Base-by-base conservation (phyloP, 2,329 filamentous ascomycete genomes). In the Exophiala sp. region DNA sequence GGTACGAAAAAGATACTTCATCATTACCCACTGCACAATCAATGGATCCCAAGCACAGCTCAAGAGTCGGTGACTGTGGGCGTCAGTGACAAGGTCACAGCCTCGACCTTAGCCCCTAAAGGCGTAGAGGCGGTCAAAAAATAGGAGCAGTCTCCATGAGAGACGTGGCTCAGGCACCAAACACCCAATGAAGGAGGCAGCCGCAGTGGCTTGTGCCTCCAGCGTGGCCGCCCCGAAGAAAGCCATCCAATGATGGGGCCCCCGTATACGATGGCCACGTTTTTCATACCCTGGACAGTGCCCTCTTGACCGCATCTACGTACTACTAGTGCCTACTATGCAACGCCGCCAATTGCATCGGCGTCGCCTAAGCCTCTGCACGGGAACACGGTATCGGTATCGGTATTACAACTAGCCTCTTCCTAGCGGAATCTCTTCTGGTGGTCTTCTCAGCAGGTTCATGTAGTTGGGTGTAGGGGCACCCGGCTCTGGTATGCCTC, bases 301-400 rank as follows among this genome's bases (percentile, higher is more conserved):
- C 44, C 35, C 29, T 7, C 3, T 42, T 44, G 51, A 57, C 54
- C 54, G 54, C 48, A 54, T 54, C 54, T 52, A 48, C 54, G n/a
- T n/a, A n/a, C n/a, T n/a, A n/a, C n/a, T n/a, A n/a, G n/a, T n/a
- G n/a, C n/a, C n/a, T n/a, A n/a, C n/a, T n/a, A n/a, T n/a, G 51
- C 48, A 48, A 54, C 53, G 50, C 50, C 54, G 50, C 54, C 54
- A 54, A 57, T 57, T 48, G 54, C 48, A 52, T 57, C 50, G 51
- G 51, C 48, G 42, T 56, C 54, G 54, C 47, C 54, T 56, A n/a
- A n/a, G n/a, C 46, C 40, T 43, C 3, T n/a, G n/a, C n/a, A n/a
- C n/a, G n/a, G n/a, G n/a, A 14, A 46, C 32, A 46, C 43, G 5
- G 24, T 27, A 27, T n/a, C 24, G 24, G 24, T 27, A 27, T 27